Base-by-base conservation (phyloP, 2,329 filamentous ascomycete species). In the Botryotinia narcissicola region DNA sequence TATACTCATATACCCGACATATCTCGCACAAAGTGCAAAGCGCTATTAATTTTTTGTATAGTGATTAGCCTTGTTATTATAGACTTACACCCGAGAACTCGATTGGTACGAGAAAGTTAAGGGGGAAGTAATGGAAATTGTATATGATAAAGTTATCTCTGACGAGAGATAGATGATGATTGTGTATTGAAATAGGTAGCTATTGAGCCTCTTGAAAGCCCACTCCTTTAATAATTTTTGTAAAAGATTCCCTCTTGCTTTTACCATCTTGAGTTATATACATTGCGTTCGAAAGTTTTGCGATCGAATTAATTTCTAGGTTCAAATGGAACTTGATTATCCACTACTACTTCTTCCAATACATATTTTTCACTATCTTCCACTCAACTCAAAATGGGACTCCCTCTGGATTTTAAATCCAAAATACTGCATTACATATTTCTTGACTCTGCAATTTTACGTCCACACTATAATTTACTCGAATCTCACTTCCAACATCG, bases 161-260 rank as follows among this genome's bases (percentile, higher is more conserved):
- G 25, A 1, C 10, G 12, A 51, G 48, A 51, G 48, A 51, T 51
- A 1, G 48, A 14, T 51, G 48, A 14, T 51, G 10, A n/a, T 51
- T n/a, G 25, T 4, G 14, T 51, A 7, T 14, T 6, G 12, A 51
- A n/a, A 22, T 51, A 51, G 37, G 37, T 40, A 10, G 4, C 48
- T n/a, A 3, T n/a, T 51, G 25, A n/a, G 14, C 4, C 4, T 2
- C 25, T 7, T 12, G 4, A 14, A 14, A 51, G 10, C 4, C 22
- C n/a, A 14, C 1, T 51, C 10, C 10, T 6, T 51, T n/a, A 3
- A 4, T 2, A 2, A n/a, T 51, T 12, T n/a, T n/a, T n/a, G 5
- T 51, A 22, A 4, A n/a, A n/a, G 22, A n/a, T 12, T n/a, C 4
- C 1, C 2, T n/a, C 4, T 14, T 14, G 48, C 4, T 14, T n/a